A percentile compares a stretch with the other conserved stretches of the same genome.
These are phyloP conservation scores for Tricholoma furcatifolium DNA, from an alignment of 768 basidiomycete species.

Conservation along the genomic window DNA sequence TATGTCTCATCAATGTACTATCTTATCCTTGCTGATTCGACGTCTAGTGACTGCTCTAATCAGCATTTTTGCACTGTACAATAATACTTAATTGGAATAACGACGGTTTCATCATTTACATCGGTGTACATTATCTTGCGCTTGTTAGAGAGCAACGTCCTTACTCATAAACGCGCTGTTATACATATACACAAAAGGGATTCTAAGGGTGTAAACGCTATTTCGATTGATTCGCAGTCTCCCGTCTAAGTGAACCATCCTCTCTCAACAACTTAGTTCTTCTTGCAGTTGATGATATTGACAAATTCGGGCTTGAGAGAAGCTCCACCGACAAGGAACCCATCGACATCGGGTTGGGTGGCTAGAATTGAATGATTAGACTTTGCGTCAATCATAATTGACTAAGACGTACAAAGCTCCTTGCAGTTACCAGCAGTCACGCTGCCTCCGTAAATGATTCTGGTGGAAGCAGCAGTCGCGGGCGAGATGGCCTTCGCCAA, in stretches of 20 bases:
- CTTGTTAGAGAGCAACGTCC: no score
- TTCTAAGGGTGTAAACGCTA: no score
- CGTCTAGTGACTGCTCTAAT: no score
- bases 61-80: no score
- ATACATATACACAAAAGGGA: no score
- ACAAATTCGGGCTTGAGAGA: slow-evolving; percentile 98
- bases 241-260: background rate
- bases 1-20: no score
- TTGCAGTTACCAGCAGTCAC: slow-evolving; percentile 87
- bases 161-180: no score
- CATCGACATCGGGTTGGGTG: slow-evolving; percentile 81
- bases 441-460: slow-evolving; percentile 96
- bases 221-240: background rate
- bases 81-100: no score
- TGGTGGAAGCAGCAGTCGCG: slow-evolving; percentile 66
- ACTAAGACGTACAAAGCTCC: slow-evolving; percentile 68
- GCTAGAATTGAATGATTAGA: slow-evolving; percentile 41
- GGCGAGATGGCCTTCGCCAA: slow-evolving; percentile 63
- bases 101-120: no score
- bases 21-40: no score
- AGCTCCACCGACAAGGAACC: slow-evolving; percentile 97
- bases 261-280: slow-evolving; percentile 6
- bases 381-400: background rate
- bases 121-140: no score
- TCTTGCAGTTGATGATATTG: slow-evolving; percentile 77